Base-by-base conservation (phyloP, 768 basidiomycete genomes). In the Pleurotus ostreatus region DNA sequence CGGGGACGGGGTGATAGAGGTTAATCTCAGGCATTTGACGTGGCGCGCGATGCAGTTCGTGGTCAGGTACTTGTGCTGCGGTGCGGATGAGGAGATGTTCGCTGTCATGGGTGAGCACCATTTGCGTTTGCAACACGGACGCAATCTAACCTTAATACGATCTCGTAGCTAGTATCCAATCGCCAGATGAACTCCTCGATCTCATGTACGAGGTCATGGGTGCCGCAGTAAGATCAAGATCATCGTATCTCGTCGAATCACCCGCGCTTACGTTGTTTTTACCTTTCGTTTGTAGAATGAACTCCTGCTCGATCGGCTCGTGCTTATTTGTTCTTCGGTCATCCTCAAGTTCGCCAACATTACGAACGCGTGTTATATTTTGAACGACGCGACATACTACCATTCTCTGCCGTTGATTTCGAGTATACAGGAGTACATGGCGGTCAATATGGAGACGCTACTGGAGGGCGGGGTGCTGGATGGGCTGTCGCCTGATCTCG, bases 181-280 rank as follows among this genome's bases (percentile, higher is more conserved):
- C 80, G 1, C 71, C 84, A 4, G 93, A 98, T 55, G 84, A 89
- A 37, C 74, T 92, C 26, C 68, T 98, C 56, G 88, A 93, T 59
- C 92, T 94, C 61, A 81, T 94, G 71, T 93, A 97, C 59, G 83
- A 87, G 18, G 85, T 98, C 13, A 82, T 97, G 69, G 86, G 86
- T 37, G 87, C 84, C 15, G 92, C 94, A 37, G 93, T 94, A 66
- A 67, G 30, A 34, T 34, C 30, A 34, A 34, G 30, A 34, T 34
- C 30, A 34, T 11, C 30, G 4, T 34, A 34, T 34, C 30, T 11
- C 1, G 30, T 11, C 30, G 30, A 34, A 34, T 34, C 9, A 34
- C 1, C 30, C 9, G 2, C 30, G 9, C 30, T 34, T 34, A 34
- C 30, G 3, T 11, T 34, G 30, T 11, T 34, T 34, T 34, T 34